These are phyloP conservation scores for Penicillium dipodomyicola DNA, from an alignment of 495 filamentous ascomycete genomes.

Conservation along the genomic window DNA sequence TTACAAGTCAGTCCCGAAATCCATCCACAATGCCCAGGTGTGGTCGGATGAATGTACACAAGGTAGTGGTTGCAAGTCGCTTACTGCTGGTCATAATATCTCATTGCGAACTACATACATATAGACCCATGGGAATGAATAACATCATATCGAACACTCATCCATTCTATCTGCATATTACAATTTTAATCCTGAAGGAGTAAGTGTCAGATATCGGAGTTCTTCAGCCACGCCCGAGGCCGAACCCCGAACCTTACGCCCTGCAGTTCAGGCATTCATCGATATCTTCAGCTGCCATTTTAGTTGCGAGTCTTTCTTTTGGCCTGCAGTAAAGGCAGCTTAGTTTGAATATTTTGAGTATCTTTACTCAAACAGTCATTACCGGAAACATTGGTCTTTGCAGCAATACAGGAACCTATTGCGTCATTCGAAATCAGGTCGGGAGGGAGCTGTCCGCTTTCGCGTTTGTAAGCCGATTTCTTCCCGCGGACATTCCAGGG, in stretches of 20 bases:
- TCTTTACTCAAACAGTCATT: neutral
- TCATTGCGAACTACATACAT: neutral
- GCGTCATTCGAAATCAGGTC: slow-evolving; percentile 29
- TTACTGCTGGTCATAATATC: neutral
- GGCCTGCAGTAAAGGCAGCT: neutral
- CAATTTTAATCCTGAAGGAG: neutral
- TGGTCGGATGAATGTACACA: neutral
- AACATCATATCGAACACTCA: neutral
- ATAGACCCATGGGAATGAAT: neutral
- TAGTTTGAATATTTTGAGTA: neutral
- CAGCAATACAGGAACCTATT: slow-evolving; percentile 22
- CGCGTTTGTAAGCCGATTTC: slow-evolving; percentile 28
- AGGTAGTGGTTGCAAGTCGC: neutral
- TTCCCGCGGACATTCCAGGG: slow-evolving; percentile 17
- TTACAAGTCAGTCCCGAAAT: neutral
- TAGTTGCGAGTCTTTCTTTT: neutral
- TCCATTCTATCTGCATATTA: neutral
- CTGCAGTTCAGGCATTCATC: neutral
- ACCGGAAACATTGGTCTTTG: neutral
- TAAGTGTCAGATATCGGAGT: neutral
- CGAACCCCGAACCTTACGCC: neutral
- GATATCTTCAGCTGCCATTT: neutral
- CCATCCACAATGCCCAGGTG: neutral
- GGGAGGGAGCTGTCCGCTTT: slow-evolving; percentile 26
- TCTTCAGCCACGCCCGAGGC: neutral